Evolutionary conservation across 306 rosid genomes (phyloP).

Genomic region (Lathyrus oleraceus): DNA sequence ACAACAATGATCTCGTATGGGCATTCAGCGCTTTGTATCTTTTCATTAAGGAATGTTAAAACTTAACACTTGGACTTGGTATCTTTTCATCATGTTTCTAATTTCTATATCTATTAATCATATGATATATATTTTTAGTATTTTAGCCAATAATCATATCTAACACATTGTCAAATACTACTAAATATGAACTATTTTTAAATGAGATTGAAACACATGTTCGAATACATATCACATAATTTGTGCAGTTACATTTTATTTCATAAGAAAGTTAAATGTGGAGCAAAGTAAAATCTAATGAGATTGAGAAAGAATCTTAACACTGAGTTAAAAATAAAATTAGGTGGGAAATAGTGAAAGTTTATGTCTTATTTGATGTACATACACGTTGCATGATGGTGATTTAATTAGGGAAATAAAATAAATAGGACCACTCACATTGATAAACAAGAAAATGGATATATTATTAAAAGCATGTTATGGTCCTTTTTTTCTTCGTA

Average conservation of each 20-base stretch:
- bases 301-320: conserved; percentile 14
- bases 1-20: too few species aligned
- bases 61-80: too few species aligned
- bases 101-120: too few species aligned
- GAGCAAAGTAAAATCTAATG: conserved; percentile 2
- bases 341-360: conserved; percentile 17
- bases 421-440: conserved; percentile 18
- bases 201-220: too few species aligned
- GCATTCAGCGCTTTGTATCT: too few species aligned
- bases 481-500: conserved; percentile 13
- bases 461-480: neutral
- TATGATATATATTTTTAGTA: too few species aligned
- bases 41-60: too few species aligned
- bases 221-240: neutral
- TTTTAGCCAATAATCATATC: too few species aligned
- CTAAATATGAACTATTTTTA: too few species aligned
- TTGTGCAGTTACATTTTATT: neutral
- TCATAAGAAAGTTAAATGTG: neutral
- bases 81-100: too few species aligned
- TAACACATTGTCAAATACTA: too few species aligned
- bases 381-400: neutral
- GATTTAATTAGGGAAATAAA: conserved; percentile 21
- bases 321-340: neutral
- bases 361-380: conserved; percentile 19
- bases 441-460: neutral